Base-by-base conservation (phyloP, 2,329 filamentous ascomycete genomes). In the Apiospora saccharicola region DNA sequence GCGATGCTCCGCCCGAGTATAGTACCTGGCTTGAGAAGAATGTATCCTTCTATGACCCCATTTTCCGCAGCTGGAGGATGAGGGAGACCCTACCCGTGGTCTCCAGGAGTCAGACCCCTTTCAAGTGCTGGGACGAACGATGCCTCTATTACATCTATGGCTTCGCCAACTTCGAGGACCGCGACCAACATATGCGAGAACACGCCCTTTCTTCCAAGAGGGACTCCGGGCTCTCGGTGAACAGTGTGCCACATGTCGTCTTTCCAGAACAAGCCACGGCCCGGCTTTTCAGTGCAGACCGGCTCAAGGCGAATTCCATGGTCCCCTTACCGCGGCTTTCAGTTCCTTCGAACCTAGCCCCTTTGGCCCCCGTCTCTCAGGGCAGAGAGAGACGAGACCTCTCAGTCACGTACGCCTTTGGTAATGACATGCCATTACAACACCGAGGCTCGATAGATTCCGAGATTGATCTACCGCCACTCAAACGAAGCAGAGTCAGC, bases 121-220 rank as follows among this genome's bases (percentile, higher is more conserved):
- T 30, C 49, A 90, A 88, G 78, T 90, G 89, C 79, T 86, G 83
- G 80, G 83, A 90, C 74, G 86, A 89, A 70, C 82, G 82, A 71
- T 90, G 89, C 76, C 80, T 88, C 72, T 85, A 88, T 78, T 90
- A 89, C 78, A 85, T 90, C 49, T 90, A 90, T 75, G 89, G 89
- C 43, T 90, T 90, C 76, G 77, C 82, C 47, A 86, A 83, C 72
- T 82, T 81, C 49, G 81, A 86, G 70, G 88, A 89, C 73, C 84
- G 87, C 70, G 87, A 90, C 71, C 82, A 82, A 47, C 89, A 90
- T 77, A 77, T 82, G 53, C 84, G 81, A 74, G 82, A 87, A 71
- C 88, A 90, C 76, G 74, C 76, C n/a, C 70, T 78, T 67, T 79
- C 81, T 30, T 75, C 78, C 16, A 87, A 86, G 75, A 81, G 85